Evolutionary conservation across 805 yeast species (phyloP).

Genomic region (Yarrowia deformans): DNA sequence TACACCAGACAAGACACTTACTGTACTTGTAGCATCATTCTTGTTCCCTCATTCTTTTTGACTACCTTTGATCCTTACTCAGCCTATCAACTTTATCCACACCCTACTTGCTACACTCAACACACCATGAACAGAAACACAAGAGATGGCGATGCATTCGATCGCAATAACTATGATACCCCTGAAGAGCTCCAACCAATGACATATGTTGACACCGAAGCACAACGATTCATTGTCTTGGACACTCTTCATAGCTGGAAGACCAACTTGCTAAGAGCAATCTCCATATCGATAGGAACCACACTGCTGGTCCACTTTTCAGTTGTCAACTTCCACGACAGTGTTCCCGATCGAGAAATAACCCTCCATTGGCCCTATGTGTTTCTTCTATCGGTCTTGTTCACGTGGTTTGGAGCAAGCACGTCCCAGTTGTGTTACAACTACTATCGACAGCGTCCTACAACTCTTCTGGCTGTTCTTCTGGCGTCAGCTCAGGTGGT

Average conservation of each 20-base stretch:
- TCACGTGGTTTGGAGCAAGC: slow-evolving; percentile 18
- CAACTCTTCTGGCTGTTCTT: neutral
- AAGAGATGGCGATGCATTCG: neutral
- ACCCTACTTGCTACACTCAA: neutral
- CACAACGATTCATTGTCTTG: slow-evolving; percentile 7
- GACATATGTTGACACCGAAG: neutral
- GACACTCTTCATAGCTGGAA: slow-evolving; percentile 12
- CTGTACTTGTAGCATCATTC: too few relatives aligned
- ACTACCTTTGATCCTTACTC: too few relatives aligned
- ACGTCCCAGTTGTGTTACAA: slow-evolving; percentile 8
- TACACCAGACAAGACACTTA: too few relatives aligned
- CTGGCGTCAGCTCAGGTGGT: neutral
- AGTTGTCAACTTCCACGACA: neutral
- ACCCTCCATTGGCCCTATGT: neutral
- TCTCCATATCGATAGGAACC: neutral
- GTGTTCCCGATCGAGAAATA: neutral
- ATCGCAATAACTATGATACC: slow-evolving; percentile 14
- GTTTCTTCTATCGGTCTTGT: neutral
- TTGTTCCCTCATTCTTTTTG: too few relatives aligned
- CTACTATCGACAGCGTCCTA: neutral
- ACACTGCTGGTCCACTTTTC: neutral
- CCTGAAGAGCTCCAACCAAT: slow-evolving; percentile 16
- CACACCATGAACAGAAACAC: slow-evolving; percentile 13
- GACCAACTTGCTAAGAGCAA: slow-evolving; percentile 2
- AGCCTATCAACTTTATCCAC: neutral